Evolutionary conservation across 2,329 filamentous ascomycete species (phyloP), one percentile per base, ranked within the genome.

Genomic region (Aspergillus fijiensis): DNA sequence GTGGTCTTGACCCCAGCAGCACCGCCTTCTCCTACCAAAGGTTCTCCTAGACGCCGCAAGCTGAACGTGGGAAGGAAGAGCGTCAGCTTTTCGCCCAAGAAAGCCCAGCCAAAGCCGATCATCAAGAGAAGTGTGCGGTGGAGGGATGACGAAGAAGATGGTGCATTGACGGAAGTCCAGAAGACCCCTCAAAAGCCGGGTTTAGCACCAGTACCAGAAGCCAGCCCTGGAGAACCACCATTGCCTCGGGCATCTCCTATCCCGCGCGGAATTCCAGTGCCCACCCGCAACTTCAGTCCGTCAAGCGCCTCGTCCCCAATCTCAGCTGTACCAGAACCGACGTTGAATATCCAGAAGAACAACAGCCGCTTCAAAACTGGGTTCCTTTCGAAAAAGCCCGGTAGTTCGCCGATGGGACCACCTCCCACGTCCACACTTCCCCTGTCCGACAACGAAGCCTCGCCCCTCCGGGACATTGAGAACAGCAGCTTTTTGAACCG

Each of bases 91-190:
- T 92, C 92, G 1, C 92, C 92, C 0, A 88, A 88, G 63, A 96
- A 91, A 77, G 27, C 66, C 4, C 69, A 71, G 27, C 52, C 63
- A 11, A 87, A 90, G 77, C 89, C 88, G 75, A 83, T 85, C 10
- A 83, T 85, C 10, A 92, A 92, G 76, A 86, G 93, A 61, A 88
- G 84, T 50, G 94, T 99, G 5, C 86, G 94, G 65, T 99, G 95
- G 95, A 88, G 91, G 60, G 92, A 96, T 69, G 95, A 98, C 69
- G 91, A 89, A 2, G 89, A 96, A 70, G 87, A 94, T 55, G 93
- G 92, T 25, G 88, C 89, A 0, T 80, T 98, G 58, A 92, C 90
- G 11, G 95, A 98, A 72, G 97, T 94, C 72, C 91, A 94, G 71
- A 91, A 92, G 77, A 97, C 94, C 2, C 94, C 95, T 1, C 85